Conservation (phyloP, 352 stramenopile genomes). For the Pythium plurisporium region DNA sequence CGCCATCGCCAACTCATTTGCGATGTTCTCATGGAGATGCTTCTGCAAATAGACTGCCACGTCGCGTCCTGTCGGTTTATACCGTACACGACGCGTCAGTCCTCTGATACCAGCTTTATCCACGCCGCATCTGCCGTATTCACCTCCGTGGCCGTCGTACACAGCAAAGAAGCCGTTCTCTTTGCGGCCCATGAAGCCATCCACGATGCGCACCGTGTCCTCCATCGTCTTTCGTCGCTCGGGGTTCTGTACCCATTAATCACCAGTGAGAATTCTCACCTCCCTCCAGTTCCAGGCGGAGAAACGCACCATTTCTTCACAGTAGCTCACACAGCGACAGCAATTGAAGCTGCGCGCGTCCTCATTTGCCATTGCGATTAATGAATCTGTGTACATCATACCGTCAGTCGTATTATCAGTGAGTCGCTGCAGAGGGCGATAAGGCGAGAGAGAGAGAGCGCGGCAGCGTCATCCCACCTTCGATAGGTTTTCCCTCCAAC, state of each 20-base stretch:
- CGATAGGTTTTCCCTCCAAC: not conserved
- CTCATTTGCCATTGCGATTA: not conserved
- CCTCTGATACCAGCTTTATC: no score
- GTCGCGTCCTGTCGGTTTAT: conserved; percentile 60
- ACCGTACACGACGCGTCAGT: no score
- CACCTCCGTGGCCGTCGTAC: conserved; percentile 77
- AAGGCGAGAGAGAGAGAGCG: not conserved
- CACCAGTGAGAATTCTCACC: no score
- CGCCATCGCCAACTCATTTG: conserved; percentile 40
- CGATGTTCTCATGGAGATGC: conserved; percentile 58
- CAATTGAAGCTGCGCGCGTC: conserved; percentile 34
- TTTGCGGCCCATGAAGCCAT: conserved; percentile 49
- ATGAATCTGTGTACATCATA: no score
- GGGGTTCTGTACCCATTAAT: conserved; percentile 59
- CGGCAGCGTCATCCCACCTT: not conserved
- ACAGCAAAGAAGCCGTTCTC: conserved; percentile 75
- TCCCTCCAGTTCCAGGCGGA: no score
- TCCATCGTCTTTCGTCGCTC: conserved; percentile 78
- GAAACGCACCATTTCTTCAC: conserved; percentile 74
- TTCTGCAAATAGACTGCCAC: conserved; percentile 69
- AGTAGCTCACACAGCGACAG: conserved; percentile 65
- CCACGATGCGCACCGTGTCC: conserved; percentile 68
- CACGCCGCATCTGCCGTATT: no score
- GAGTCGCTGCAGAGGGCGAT: no score
- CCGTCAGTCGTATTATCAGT: no score